Evolutionary conservation across 192 early-diverging fungal genomes (phyloP), one percentile per base, ranked within the genome.

Genomic region (Oehlia diaphana): DNA sequence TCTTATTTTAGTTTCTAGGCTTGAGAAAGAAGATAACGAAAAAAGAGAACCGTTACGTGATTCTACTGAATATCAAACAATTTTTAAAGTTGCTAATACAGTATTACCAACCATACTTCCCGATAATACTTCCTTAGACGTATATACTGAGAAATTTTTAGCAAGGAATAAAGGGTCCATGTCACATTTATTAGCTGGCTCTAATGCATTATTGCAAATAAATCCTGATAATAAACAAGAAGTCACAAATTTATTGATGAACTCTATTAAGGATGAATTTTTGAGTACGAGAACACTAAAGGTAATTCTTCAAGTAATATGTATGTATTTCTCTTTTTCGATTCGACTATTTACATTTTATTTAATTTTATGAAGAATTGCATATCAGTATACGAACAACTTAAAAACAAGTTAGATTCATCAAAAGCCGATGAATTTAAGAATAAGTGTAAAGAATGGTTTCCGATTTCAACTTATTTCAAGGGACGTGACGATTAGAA

Each of bases 361-460:
- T 53, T 49, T 78, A 19, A 23, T 28, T 61, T 63, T 65, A 13
- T 23, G 44, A 39, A 75, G 73, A 61, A 69, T 74, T 80, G 61
- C 19, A 74, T 80, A 53, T n/a, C 7, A 47, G 67, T 67, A 2
- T 70, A 78, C 37, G 66, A 78, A 58, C 28, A n/a, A 31, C 47
- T 78, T 9, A 69, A 58, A 69, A 58, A 14, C 6, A 61, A 28
- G 9, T 70, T 78, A 47, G 13, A 69, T 13, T 78, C 77, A 58
- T n/a, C 76, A 42, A 78, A 58, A 70, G 77, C 77, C 35, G 77
- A 78, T 42, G 33, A 69, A 42, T 78, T 78, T 50, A 49, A 28
- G 47, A 33, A 33, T n/a, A 78, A 78, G n/a, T 78, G 77, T 53
- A 68, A 70, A 58, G 67, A 78, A 50, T 78, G 66, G 77, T 78